phyloP scores from a whole-genome alignment of 345 rosid genomes.

The Ceriops zippeliana region DNA sequence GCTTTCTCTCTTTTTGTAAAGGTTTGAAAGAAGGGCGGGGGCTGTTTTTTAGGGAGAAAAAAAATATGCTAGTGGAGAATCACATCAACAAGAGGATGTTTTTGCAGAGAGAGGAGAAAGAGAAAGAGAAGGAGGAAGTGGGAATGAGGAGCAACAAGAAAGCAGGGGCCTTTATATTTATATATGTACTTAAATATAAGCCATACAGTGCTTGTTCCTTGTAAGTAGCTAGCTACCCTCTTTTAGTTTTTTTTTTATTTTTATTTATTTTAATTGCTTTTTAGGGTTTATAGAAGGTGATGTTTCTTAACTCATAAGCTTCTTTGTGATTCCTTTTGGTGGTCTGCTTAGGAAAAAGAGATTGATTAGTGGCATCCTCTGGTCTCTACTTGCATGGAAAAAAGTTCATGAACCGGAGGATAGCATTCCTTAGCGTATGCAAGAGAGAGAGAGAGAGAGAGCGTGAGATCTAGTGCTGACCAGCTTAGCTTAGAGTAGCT shows the following conservation, averaged over 20 bases:
- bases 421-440: not conserved
- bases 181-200: constrained; percentile 15
- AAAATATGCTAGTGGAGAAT: constrained; percentile 46
- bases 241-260: constrained; percentile 41
- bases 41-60: not conserved
- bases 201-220: constrained; percentile 17
- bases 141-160: constrained; percentile 49
- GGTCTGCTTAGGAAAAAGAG: constrained; percentile 9
- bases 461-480: constrained; percentile 16
- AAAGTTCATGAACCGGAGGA: constrained; percentile 15
- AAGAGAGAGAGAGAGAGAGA: not conserved
- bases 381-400: constrained; percentile 24
- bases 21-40: constrained; percentile 27
- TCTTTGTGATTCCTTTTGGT: constrained; percentile 16
- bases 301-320: constrained; percentile 50
- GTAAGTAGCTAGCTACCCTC: constrained; percentile 28
- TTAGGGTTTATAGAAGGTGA: constrained; percentile 44
- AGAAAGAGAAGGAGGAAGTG: constrained; percentile 24
- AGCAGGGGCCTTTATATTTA: constrained; percentile 62
- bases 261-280: constrained; percentile 30
- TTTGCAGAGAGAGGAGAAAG: constrained; percentile 27
- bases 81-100: constrained; percentile 37
- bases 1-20: constrained; percentile 43
- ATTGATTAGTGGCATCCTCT: constrained; percentile 17
- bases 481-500: constrained; percentile 17